Percentiles rank a stretch among this genome's conserved stretches.
Evolutionary conservation across 2,329 filamentous ascomycete species (phyloP).

Genomic region (Epichloe sp.): DNA sequence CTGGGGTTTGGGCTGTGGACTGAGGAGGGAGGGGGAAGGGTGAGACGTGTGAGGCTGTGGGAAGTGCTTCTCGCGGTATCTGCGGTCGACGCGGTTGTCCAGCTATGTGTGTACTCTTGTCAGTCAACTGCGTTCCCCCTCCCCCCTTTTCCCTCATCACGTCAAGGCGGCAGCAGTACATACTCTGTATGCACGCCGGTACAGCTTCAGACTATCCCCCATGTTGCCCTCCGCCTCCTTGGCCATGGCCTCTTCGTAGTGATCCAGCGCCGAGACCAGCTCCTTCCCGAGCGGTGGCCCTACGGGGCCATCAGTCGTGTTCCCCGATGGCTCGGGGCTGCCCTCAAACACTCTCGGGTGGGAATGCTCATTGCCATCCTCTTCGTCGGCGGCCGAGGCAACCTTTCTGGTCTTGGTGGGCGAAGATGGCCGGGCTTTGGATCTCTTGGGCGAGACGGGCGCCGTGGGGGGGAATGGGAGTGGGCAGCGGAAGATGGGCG

Average conservation of each 20-base stretch:
- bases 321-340: constrained; percentile 4
- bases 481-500: not conserved
- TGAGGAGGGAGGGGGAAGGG: constrained; percentile 14
- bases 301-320: constrained; percentile 8
- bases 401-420: not conserved
- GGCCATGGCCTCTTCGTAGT: constrained; percentile 85
- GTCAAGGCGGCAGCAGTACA: not conserved
- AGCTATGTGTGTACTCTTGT: constrained; percentile 39
- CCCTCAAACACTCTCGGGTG: constrained; percentile 9
- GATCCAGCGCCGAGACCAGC: constrained; percentile 70
- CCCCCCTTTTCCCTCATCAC: not conserved
- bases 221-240: constrained; percentile 75
- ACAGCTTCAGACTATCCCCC: constrained; percentile 77
- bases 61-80: constrained; percentile 87
- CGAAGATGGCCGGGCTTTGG: not conserved
- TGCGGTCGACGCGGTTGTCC: constrained; percentile 70
- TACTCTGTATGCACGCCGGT: constrained; percentile 82
- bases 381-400: constrained; percentile 3
- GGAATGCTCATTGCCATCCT: constrained; percentile 3
- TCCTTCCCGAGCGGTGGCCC: constrained; percentile 21
- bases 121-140: too few species aligned
- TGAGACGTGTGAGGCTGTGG: constrained; percentile 30
- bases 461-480: not conserved
- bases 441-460: not conserved
- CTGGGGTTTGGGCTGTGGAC: constrained; percentile 27